Percentiles rank a stretch among this genome's conserved stretches.
phyloP scores from a whole-genome alignment of 2,329 filamentous ascomycete genomes.

The Hymenoscyphus fructigenus region DNA sequence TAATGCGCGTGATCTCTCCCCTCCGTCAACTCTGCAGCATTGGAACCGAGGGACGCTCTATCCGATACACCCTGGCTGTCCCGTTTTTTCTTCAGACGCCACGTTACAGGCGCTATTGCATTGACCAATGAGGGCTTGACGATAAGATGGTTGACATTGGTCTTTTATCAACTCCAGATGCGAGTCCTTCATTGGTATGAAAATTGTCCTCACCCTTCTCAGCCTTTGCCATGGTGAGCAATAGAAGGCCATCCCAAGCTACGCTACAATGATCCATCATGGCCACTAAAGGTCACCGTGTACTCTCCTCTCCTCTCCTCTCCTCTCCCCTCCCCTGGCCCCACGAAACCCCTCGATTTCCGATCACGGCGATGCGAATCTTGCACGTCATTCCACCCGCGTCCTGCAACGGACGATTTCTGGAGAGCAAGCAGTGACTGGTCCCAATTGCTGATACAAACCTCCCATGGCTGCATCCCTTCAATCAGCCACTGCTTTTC shows the following conservation, averaged over 20 bases:
- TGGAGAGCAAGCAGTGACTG: neutral
- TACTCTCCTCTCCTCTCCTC: too few species aligned
- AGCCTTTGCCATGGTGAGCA: constrained; percentile 3
- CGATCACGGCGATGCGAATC: constrained; percentile 7
- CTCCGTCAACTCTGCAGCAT: too few species aligned
- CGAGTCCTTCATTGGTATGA: neutral
- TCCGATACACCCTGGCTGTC: neutral
- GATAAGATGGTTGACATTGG: constrained; percentile 32
- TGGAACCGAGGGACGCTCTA: neutral
- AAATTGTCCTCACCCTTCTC: neutral
- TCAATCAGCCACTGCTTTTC: constrained; percentile 13
- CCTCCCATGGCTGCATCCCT: neutral
- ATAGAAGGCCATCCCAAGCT: neutral
- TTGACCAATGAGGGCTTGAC: constrained; percentile 21
- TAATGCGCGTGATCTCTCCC: neutral
- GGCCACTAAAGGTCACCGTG: neutral
- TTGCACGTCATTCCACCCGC: constrained; percentile 9
- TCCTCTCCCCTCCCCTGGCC: neutral
- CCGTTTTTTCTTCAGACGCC: neutral
- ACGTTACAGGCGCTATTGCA: constrained; percentile 6
- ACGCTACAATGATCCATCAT: neutral
- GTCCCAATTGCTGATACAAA: constrained; percentile 4
- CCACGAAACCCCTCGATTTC: neutral
- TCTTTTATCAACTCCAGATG: constrained; percentile 24
- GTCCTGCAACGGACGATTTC: neutral